Base-by-base conservation (phyloP, 148 eudicot species). In the Polygonum aviculare region DNA sequence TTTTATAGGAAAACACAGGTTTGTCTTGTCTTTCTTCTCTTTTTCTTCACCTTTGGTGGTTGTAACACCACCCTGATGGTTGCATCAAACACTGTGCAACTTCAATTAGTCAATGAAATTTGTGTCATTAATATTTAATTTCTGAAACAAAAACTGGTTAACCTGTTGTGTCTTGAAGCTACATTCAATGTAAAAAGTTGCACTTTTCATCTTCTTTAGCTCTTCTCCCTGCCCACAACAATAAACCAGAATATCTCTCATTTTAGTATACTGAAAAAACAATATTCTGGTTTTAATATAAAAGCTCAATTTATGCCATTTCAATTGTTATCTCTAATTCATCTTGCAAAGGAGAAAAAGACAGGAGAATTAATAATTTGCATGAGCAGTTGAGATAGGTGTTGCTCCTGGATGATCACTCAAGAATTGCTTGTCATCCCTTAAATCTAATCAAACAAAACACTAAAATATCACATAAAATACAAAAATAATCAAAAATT, bases 151-250 rank as follows among this genome's bases (percentile, higher is more conserved):
- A 33, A 1, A 26, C 36, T 67, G 44, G 44, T 14, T 67, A 78
- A 87, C 97, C 94, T 87, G 93, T 49, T 90, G 93, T 57, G 91
- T 88, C 83, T 90, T 90, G 10, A 91, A 89, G 73, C 93, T 90
- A 75, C 93, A 88, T 52, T 90, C 91, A 36, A 90, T 76, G 76
- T 90, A 90, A 74, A 81, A 81, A 47, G 87, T 82, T 8, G 90
- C 93, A 71, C 91, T 90, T 71, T 88, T 88, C 81, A 82, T 69
- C 79, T 88, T 90, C 86, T 80, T 90, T 72, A 90, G 77, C 60
- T 90, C 93, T 74, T 90, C 93, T 36, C 93, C 93, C 93, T 87
- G 81, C 35, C 35, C 77, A 78, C 63, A 49, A 62, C 33, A 38
- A 3, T 21, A 41, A 31, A 19, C 14, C 50, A 67, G 21, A 52